A percentile compares a stretch with the other conserved stretches of the same genome.
phyloP scores from a whole-genome alignment of 306 rosid species.

The Malus fusca region DNA sequence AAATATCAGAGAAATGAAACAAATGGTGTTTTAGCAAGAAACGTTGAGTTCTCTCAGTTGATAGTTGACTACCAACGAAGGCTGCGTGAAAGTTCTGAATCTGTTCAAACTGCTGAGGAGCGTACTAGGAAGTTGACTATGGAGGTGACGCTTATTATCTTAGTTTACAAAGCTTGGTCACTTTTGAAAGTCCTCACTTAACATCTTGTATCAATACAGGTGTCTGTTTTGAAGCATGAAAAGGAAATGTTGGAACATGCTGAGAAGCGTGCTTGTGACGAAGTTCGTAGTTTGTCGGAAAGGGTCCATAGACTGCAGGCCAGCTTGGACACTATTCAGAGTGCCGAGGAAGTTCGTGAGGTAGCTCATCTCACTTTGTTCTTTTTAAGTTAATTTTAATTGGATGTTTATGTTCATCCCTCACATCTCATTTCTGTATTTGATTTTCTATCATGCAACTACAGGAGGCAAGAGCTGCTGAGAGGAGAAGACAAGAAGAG shows the following conservation, averaged over 20 bases:
- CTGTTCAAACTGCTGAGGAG: conserved; percentile 66
- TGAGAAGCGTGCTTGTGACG: conserved; percentile 83
- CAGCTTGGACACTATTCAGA: conserved; percentile 74
- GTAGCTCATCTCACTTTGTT: conserved; percentile 27
- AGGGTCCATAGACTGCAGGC: conserved; percentile 84
- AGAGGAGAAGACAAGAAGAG: conserved; percentile 80
- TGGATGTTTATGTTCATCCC: not conserved
- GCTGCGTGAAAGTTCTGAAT: conserved; percentile 76
- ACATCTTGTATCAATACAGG: conserved; percentile 30
- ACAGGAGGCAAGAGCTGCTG: conserved; percentile 85
- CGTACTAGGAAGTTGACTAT: conserved; percentile 53
- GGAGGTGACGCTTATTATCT: conserved; percentile 51
- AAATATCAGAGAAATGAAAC: conserved; percentile 57
- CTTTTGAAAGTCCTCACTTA: conserved; percentile 2
- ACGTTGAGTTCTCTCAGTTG: conserved; percentile 81
- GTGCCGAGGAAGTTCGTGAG: conserved; percentile 81
- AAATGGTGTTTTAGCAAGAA: conserved; percentile 62
- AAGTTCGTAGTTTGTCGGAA: conserved; percentile 70
- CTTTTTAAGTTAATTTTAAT: no score
- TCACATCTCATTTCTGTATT: not conserved
- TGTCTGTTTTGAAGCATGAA: conserved; percentile 61
- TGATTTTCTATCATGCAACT: not conserved
- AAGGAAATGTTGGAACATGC: conserved; percentile 81
- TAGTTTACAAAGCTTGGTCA: not conserved
- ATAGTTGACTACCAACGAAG: conserved; percentile 76